These are phyloP conservation scores for Fusarium drepaniforme DNA, from an alignment of 2,329 filamentous ascomycete genomes.

Conservation along the genomic window DNA sequence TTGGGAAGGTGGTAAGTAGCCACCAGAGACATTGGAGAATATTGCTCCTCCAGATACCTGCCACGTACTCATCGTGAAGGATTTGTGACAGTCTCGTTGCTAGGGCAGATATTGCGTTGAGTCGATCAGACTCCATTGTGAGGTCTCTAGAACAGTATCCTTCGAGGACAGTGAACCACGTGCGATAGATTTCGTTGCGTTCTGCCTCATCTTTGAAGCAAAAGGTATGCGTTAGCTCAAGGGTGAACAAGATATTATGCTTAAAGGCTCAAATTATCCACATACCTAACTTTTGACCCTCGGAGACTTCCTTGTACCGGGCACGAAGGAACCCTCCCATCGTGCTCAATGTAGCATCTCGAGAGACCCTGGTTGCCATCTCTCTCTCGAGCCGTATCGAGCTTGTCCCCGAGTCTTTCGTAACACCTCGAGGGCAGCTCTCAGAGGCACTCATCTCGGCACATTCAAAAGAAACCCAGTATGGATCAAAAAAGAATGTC, in stretches of 20 bases:
- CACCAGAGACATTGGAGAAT: background rate
- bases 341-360: background rate
- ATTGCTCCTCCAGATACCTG: background rate
- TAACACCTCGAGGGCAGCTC: background rate
- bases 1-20: no score
- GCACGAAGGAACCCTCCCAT: background rate
- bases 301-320: background rate
- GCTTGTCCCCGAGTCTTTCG: background rate
- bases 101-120: background rate
- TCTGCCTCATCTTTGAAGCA: background rate
- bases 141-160: background rate
- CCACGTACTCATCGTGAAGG: background rate
- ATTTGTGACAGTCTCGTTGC: background rate
- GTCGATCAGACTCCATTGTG: background rate
- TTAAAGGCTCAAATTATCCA: background rate
- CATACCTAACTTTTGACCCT: background rate
- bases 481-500: background rate
- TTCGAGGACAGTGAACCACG: background rate
- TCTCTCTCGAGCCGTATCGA: background rate
- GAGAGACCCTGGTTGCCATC: background rate
- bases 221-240: background rate
- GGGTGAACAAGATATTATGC: background rate
- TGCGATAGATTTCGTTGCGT: background rate
- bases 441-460: background rate
- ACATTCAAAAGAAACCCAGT: background rate